phyloP scores from a whole-genome alignment of 2,329 filamentous ascomycete genomes.

The Fusarium paranaense region DNA sequence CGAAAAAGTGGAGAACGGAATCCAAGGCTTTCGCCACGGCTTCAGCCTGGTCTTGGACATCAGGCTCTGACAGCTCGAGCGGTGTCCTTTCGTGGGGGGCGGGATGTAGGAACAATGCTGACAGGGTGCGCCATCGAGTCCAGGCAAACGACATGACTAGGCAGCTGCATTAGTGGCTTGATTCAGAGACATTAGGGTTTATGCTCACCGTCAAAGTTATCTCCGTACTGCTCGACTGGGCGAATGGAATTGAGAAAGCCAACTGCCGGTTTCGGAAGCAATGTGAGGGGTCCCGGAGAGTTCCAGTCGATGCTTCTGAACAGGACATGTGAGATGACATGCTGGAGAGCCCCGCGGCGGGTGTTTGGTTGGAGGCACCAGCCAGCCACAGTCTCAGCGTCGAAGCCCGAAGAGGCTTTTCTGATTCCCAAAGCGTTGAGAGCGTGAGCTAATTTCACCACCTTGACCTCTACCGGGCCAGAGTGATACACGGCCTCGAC shows the following conservation, averaged over 20 bases:
- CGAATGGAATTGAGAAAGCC: background rate
- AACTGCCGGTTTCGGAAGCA: background rate
- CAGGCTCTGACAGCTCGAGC: background rate
- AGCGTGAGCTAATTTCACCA: background rate
- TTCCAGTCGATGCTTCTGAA: constrained; percentile 1
- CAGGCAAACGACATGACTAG: constrained; percentile 2
- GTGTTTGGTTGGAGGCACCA: background rate
- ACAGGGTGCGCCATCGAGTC: constrained; percentile 4
- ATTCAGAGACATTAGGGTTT: background rate
- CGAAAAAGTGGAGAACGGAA: background rate
- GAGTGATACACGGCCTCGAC: background rate
- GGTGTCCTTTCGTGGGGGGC: background rate
- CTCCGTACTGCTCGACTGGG: background rate
- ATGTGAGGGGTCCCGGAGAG: background rate
- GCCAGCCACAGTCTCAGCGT: background rate
- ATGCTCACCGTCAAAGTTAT: background rate
- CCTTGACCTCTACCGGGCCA: background rate
- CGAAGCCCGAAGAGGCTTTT: background rate
- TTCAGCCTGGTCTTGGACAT: background rate
- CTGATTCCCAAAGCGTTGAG: background rate
- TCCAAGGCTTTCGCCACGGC: background rate
- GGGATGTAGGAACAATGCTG: constrained; percentile 3
- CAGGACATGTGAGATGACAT: background rate
- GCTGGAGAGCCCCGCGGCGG: background rate
- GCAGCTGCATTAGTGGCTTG: background rate